Evolutionary conservation across 1,284 basidiomycete species (phyloP).

Genomic region (Marasmius sp.): DNA sequence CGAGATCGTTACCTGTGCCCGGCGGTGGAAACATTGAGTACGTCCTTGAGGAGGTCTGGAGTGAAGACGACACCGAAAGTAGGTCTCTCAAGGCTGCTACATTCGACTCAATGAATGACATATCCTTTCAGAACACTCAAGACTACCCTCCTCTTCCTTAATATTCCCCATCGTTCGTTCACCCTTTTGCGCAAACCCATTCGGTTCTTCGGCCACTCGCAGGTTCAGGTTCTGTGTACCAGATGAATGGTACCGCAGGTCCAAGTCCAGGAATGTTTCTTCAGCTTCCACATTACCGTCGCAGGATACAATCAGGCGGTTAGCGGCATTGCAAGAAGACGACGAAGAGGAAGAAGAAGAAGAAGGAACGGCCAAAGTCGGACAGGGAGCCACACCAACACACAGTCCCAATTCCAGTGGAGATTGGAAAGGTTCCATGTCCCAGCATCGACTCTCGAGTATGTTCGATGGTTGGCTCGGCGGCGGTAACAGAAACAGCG

Average conservation of each 20-base stretch:
- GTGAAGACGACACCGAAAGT: conserved; percentile 49
- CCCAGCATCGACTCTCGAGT: conserved; percentile 61
- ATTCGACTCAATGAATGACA: neutral
- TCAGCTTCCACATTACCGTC: conserved; percentile 48
- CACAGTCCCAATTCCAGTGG: conserved; percentile 19
- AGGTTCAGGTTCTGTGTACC: conserved; percentile 66
- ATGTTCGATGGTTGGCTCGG: conserved; percentile 64
- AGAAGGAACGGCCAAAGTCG: conserved; percentile 64
- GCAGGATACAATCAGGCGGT: conserved; percentile 47
- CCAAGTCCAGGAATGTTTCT: conserved; percentile 51
- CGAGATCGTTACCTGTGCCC: conserved; percentile 57
- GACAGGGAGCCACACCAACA: conserved; percentile 9
- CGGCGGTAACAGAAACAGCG: conserved; percentile 35
- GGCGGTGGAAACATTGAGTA: conserved; percentile 66
- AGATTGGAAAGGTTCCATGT: conserved; percentile 48
- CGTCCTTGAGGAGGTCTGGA: conserved; percentile 65
- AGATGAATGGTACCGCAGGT: conserved; percentile 77
- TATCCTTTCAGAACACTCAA: conserved; percentile 35
- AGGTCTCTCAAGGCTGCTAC: conserved; percentile 21
- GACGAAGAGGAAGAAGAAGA: conserved; percentile 44
- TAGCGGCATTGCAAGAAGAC: conserved; percentile 54
- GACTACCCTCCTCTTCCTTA: conserved; percentile 35
- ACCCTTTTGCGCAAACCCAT: conserved; percentile 38
- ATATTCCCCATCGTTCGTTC: conserved; percentile 39
- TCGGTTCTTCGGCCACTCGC: conserved; percentile 38